phyloP scores from a whole-genome alignment of 1,284 basidiomycete genomes.

The Porodaedalea pini region DNA sequence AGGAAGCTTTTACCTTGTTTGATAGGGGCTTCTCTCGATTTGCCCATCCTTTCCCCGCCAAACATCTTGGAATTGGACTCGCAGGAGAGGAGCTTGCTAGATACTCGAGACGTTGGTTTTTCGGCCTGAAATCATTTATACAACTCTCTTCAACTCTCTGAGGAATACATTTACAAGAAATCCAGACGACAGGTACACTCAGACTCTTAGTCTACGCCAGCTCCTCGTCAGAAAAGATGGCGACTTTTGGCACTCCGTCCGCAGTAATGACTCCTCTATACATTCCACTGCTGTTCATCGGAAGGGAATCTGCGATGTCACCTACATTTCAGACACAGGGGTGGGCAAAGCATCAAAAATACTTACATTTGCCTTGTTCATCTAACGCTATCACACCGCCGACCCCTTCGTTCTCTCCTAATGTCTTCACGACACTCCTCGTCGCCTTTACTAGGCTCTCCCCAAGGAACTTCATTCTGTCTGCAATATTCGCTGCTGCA shows the following conservation, averaged over 20 bases:
- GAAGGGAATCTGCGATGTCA: constrained; percentile 52
- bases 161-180: not conserved
- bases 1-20: too few relatives aligned
- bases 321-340: not conserved
- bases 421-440: constrained; percentile 50
- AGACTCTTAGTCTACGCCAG: constrained; percentile 27
- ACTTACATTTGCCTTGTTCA: constrained; percentile 55
- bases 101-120: too few relatives aligned
- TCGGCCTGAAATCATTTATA: too few relatives aligned
- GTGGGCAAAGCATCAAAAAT: not conserved
- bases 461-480: constrained; percentile 58
- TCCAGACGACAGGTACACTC: not conserved
- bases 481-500: constrained; percentile 63
- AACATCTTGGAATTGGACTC: too few relatives aligned
- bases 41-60: too few relatives aligned
- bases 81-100: too few relatives aligned
- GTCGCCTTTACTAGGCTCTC: constrained; percentile 57
- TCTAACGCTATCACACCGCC: constrained; percentile 76
- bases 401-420: constrained; percentile 52
- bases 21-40: too few relatives aligned
- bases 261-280: constrained; percentile 69
- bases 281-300: constrained; percentile 76
- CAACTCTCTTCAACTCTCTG: too few relatives aligned
- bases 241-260: constrained; percentile 66
- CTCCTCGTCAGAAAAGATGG: constrained; percentile 72